phyloP scores from a whole-genome alignment of 2,329 filamentous ascomycete genomes.

The Akanthomyces dipterigenus region DNA sequence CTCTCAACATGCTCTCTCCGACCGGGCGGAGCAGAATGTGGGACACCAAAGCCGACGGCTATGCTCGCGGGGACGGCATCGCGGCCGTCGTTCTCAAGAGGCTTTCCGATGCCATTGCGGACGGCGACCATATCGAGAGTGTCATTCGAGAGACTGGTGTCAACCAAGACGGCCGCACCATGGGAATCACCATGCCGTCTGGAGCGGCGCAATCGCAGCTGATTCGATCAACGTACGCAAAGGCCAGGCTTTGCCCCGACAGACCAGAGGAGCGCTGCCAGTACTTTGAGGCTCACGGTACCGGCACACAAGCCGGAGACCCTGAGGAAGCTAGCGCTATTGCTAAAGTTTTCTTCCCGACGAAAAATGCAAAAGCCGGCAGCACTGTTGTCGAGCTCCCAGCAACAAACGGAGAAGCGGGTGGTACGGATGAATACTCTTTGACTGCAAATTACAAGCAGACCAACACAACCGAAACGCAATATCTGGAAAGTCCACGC shows the following conservation, averaged over 20 bases:
- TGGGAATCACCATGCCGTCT: slow-evolving; percentile 17
- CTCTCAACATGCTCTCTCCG: slow-evolving; percentile 30
- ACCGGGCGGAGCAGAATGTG: slow-evolving; percentile 30
- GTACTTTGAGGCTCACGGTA: slow-evolving; percentile 37
- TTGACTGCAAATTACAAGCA: no score
- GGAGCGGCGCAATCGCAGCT: neutral
- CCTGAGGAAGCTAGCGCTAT: slow-evolving; percentile 21
- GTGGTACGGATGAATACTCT: no score
- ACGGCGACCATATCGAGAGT: slow-evolving; percentile 21
- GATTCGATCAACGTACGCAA: neutral
- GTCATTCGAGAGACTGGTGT: slow-evolving; percentile 20
- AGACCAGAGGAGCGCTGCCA: slow-evolving; percentile 20
- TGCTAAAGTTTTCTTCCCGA: slow-evolving; percentile 12
- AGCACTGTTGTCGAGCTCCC: no score
- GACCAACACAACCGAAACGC: no score
- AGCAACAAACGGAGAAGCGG: no score
- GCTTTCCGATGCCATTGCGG: slow-evolving; percentile 27
- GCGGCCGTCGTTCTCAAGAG: slow-evolving; percentile 29
- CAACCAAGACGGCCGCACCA: slow-evolving; percentile 19
- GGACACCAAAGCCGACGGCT: slow-evolving; percentile 39
- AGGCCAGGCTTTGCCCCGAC: slow-evolving; percentile 20
- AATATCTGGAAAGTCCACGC: no score
- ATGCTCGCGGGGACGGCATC: slow-evolving; percentile 45
- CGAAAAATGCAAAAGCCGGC: neutral
- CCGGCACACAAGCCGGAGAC: slow-evolving; percentile 26